Evolutionary conservation across 208 protist species (phyloP), one percentile per base, ranked within the genome.

Genomic region (Strigomonas culicis): DNA sequence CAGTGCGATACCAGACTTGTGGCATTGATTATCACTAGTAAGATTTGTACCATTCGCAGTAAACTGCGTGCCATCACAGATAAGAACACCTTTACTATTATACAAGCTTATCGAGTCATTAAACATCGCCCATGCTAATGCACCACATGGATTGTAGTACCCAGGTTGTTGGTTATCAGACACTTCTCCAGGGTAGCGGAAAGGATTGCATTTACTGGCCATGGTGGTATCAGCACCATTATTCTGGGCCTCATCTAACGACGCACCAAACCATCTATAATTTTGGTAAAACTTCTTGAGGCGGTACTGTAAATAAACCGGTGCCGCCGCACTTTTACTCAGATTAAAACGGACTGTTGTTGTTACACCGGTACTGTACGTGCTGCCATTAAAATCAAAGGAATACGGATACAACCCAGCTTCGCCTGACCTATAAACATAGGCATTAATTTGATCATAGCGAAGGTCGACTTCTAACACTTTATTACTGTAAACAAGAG

Each of bases 271-370:
- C 34, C 84, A 74, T 8, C 98, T 72, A 66, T 99, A 98, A 74
- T 99, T 99, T 72, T 99, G 98, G 77, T 98, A 99, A 67, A 98
- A 99, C 21, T 98, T 98, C 0, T 80, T 88, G 0, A 99, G 72
- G 22, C 90, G 72, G 78, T 99, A 99, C 74, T 99, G 97, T 24
- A 99, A 57, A 72, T 97, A 98, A 24, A 99, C 73, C 11, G 98
- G 97, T 13, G 88, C 68, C 10, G 80, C 55, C 44, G 99, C 80
- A 27, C 63, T 93, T 21, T 88, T 68, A 1, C 17, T 8, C 1
- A 98, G 32, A 3, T 66, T 74, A 58, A 98, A 90, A 0, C 36
- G 57, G 0, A 90, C 55, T 2, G 46, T 22, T 3, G 82, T 80
- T 4, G 65, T 24, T 2, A 66, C 73, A 4, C 86, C 87, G 0